These are phyloP conservation scores for Penicillium odoratum DNA, from an alignment of 495 filamentous ascomycete genomes.

Conservation along the genomic window DNA sequence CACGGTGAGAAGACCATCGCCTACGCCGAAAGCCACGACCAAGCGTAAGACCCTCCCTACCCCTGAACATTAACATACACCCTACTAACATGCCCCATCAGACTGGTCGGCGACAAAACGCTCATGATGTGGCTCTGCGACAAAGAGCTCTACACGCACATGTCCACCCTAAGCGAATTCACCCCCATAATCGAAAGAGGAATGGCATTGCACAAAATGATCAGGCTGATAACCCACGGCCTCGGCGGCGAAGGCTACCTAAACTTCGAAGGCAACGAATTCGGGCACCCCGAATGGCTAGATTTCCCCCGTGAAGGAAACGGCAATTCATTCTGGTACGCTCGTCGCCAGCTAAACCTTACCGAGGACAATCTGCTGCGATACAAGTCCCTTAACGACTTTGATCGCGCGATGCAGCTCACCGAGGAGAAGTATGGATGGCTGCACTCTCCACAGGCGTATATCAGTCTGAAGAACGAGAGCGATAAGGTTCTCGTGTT, in stretches of 20 bases:
- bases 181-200: slow-evolving; percentile 91
- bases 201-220: slow-evolving; percentile 93
- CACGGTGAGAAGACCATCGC: slow-evolving; percentile 99
- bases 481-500: slow-evolving; percentile 94
- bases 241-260: slow-evolving; percentile 98
- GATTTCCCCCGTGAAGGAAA: slow-evolving; percentile 97
- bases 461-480: slow-evolving; percentile 92
- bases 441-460: slow-evolving; percentile 84
- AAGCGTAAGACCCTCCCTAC: slow-evolving; percentile 68
- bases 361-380: slow-evolving; percentile 82
- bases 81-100: slow-evolving; percentile 43
- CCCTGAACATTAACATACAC: background rate
- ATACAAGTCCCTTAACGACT: slow-evolving; percentile 91
- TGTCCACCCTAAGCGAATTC: slow-evolving; percentile 80
- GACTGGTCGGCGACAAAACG: slow-evolving; percentile 93
- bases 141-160: slow-evolving; percentile 95
- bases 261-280: slow-evolving; percentile 98
- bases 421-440: slow-evolving; percentile 89
- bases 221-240: slow-evolving; percentile 86
- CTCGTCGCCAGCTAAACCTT: slow-evolving; percentile 90
- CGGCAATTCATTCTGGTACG: slow-evolving; percentile 95
- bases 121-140: slow-evolving; percentile 98
- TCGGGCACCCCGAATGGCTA: slow-evolving; percentile 98
- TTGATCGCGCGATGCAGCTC: slow-evolving; percentile 88
- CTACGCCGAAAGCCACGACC: slow-evolving; percentile 95